Conservation (phyloP, 306 rosid species). For the Glycine latifolia region DNA sequence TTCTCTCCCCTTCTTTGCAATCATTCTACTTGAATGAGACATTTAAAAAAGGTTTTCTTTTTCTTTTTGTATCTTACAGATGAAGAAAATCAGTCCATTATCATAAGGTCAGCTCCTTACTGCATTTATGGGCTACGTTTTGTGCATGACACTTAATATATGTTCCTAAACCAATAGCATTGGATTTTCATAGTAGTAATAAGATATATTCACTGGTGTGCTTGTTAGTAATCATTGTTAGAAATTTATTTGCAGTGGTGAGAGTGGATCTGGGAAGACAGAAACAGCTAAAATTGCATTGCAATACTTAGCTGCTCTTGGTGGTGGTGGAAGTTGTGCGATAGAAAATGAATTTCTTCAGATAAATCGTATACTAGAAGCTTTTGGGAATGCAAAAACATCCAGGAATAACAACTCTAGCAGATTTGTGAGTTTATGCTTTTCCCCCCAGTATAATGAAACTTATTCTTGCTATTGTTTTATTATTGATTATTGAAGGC, state of each 20-base stretch:
- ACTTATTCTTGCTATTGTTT: conserved; percentile 34
- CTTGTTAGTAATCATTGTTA: conserved; percentile 25
- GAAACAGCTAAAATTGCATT: conserved; percentile 84
- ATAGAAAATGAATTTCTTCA: conserved; percentile 63
- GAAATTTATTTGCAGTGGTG: conserved; percentile 72
- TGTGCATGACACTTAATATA: too few relatives aligned
- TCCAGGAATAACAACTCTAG: conserved; percentile 75
- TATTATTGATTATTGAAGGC: conserved; percentile 28
- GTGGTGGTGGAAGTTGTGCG: conserved; percentile 63
- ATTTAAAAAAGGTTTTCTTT: conserved; percentile 45
- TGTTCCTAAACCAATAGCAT: not conserved
- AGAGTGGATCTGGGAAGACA: conserved; percentile 97
- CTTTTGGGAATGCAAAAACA: conserved; percentile 95
- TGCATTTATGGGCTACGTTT: not conserved
- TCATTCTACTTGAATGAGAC: conserved; percentile 42
- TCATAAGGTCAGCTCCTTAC: conserved; percentile 73
- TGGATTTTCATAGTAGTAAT: conserved; percentile 5
- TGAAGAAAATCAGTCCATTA: conserved; percentile 82
- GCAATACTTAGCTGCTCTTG: conserved; percentile 75
- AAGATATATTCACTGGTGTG: not conserved
- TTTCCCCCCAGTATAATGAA: conserved; percentile 20
- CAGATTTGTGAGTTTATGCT: conserved; percentile 81
- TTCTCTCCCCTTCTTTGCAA: conserved; percentile 13
- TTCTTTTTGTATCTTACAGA: conserved; percentile 66
- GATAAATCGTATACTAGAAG: conserved; percentile 75